Evolutionary conservation across 306 rosid species (phyloP).

Genomic region (Medicago lupulina): DNA sequence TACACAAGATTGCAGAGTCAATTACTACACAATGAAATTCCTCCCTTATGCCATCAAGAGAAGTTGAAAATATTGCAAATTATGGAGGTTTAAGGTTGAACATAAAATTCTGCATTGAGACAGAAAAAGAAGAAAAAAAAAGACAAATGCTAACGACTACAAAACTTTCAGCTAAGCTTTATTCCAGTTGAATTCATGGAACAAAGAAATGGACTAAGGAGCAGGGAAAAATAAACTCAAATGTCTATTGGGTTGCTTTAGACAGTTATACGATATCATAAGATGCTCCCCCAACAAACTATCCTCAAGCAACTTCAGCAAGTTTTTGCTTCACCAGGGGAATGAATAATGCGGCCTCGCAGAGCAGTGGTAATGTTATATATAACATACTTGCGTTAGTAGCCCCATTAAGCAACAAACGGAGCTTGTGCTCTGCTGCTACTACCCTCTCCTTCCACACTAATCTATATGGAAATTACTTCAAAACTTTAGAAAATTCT

Average conservation of each 20-base stretch:
- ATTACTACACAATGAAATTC: slow-evolving; percentile 1
- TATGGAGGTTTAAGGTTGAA: slow-evolving; percentile 8
- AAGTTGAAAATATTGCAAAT: slow-evolving; percentile 22
- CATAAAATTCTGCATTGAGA: slow-evolving; percentile 7
- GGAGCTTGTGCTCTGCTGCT: not conserved
- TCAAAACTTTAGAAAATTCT: slow-evolving; percentile 1
- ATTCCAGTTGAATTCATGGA: slow-evolving; percentile 13
- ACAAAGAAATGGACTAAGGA: slow-evolving; percentile 27
- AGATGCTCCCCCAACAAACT: slow-evolving; percentile 19
- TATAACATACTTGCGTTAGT: not conserved
- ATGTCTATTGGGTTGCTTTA: not conserved
- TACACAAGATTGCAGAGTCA: slow-evolving; percentile 9
- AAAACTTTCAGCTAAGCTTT: slow-evolving; percentile 23
- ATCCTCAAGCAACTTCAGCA: slow-evolving; percentile 21
- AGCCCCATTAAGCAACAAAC: not conserved
- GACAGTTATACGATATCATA: not conserved
- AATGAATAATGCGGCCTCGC: slow-evolving; percentile 7
- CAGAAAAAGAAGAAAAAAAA: not conserved
- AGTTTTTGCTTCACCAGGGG: slow-evolving; percentile 28
- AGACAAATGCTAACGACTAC: not conserved
- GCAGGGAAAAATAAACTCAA: slow-evolving; percentile 13
- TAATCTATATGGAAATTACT: slow-evolving; percentile 18
- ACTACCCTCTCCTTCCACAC: not conserved
- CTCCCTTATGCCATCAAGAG: slow-evolving; percentile 5
- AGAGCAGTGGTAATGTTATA: not conserved